A percentile compares a stretch with the other conserved stretches of the same genome.
These are phyloP conservation scores for Lycium ferocissimum DNA, from an alignment of 257 asterid species.

Conservation along the genomic window DNA sequence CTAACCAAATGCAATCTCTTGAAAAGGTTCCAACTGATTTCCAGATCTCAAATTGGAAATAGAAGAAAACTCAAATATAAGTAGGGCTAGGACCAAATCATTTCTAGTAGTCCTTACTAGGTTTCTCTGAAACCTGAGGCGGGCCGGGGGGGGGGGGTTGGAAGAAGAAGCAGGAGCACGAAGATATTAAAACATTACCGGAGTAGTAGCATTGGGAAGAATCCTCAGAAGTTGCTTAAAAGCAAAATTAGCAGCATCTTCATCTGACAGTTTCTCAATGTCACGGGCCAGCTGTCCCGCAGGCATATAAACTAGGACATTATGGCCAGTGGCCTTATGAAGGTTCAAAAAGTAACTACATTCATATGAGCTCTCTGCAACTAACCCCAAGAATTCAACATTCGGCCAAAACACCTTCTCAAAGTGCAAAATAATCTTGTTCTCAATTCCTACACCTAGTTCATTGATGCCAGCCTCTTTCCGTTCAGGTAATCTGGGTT, in stretches of 20 bases:
- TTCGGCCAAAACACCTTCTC: constrained; percentile 91
- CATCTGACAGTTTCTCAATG: constrained; percentile 82
- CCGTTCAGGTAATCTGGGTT: constrained; percentile 91
- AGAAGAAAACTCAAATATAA: too few species aligned
- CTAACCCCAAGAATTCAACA: constrained; percentile 93
- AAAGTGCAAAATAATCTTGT: constrained; percentile 81
- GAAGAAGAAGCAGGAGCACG: background rate
- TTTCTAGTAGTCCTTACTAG: too few species aligned
- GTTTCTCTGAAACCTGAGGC: too few species aligned
- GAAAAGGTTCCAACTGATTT: too few species aligned
- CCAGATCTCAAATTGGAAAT: too few species aligned
- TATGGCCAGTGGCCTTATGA: constrained; percentile 94
- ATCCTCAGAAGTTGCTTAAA: constrained; percentile 71
- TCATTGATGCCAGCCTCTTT: constrained; percentile 83
- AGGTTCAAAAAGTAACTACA: constrained; percentile 94
- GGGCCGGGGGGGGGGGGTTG: too few species aligned
- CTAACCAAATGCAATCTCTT: too few species aligned
- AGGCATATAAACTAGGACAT: constrained; percentile 97
- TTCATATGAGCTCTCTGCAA: constrained; percentile 74
- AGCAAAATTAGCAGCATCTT: constrained; percentile 84
- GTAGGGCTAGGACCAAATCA: too few species aligned
- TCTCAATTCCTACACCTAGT: constrained; percentile 89
- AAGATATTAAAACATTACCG: constrained; percentile 46
- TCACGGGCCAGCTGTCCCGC: constrained; percentile 91
- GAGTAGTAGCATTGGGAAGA: constrained; percentile 80